These are phyloP conservation scores for Chrysosporium queenslandicum DNA, from an alignment of 2,329 filamentous ascomycete genomes.

Conservation along the genomic window DNA sequence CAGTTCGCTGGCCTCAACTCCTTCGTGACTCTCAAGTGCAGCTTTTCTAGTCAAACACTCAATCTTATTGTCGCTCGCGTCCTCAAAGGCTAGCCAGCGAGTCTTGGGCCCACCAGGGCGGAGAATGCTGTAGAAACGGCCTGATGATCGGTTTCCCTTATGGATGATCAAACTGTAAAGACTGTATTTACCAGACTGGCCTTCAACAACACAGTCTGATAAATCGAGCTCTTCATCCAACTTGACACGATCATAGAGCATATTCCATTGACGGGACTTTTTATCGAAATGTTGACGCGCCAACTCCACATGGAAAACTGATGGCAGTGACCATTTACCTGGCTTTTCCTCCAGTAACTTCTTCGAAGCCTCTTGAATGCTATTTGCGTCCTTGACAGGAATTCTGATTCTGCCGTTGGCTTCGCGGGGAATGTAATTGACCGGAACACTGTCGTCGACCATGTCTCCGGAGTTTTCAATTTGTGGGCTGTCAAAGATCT, in stretches of 20 bases:
- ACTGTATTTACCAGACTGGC: constrained; percentile 39
- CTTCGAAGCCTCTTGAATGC: constrained; percentile 30
- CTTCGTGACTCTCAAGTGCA: constrained; percentile 44
- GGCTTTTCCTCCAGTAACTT: constrained; percentile 27
- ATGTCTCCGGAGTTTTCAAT: constrained; percentile 21
- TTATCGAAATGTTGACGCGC: constrained; percentile 49
- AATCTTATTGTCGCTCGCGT: constrained; percentile 47
- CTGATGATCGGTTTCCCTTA: constrained; percentile 48
- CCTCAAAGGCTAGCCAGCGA: constrained; percentile 52
- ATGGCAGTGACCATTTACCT: constrained; percentile 38
- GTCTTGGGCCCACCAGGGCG: constrained; percentile 47
- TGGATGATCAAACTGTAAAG: constrained; percentile 54
- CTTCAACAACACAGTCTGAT: constrained; percentile 26
- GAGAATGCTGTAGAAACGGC: constrained; percentile 51
- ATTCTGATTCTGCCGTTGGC: constrained; percentile 34
- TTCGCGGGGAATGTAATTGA: constrained; percentile 30
- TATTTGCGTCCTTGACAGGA: constrained; percentile 31
- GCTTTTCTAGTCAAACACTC: constrained; percentile 48
- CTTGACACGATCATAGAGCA: constrained; percentile 47
- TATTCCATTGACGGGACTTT: constrained; percentile 46
- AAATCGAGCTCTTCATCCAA: constrained; percentile 47
- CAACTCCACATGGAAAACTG: constrained; percentile 47
- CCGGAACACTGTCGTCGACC: constrained; percentile 22
- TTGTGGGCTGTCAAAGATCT: constrained; percentile 40
- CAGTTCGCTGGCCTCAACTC: constrained; percentile 32